Base-by-base conservation (phyloP, 371 early-diverging fungal species). In the Rhizopus arrhizus region DNA sequence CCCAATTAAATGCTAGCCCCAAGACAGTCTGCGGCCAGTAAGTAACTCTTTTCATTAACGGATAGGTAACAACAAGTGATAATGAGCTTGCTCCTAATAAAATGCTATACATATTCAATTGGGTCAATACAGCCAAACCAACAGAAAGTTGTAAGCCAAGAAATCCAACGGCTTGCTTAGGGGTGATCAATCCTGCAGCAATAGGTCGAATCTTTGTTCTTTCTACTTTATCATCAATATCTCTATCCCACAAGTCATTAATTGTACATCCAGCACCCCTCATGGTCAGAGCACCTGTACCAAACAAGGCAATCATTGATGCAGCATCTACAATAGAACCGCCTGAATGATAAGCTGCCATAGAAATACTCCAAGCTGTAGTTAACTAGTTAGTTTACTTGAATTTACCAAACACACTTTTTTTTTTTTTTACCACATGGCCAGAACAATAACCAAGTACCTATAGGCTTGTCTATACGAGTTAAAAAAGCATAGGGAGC, bases 201-300 rank as follows among this genome's bases (percentile, higher is more conserved):
- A 98, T 73, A 3, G 98, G 98, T 46, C 97, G 74, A 2, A 78
- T 75, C 47, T 84, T 83, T 3, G 98, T 97, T 16, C 97, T 73
- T 65, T 89, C 94, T 0, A 96, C 95, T 75, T 84, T 85, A 50
- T 84, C 84, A 72, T 98, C 97, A 45, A 94, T 84, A 57, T 93
- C 85, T 34, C 85, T 72, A 71, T 98, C 97, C 97, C 96, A 96
- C 64, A 98, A 75, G 69, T 97, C 98, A 72, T 98, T 98, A 61
- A 98, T 91, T 0, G 95, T 95, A 75, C 98, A 98, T 22, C 97
- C 97, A 22, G 96, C 97, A 3, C 96, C 95, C 28, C 98, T 86
- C 96, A 98, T 96, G n/a, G 94, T 82, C 2, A 96, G 64, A 5
- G 95, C 91, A 13, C 97, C 98, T 2, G 86, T 73, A 16, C 89